These are phyloP conservation scores for Bonia amplexicaulis DNA, from an alignment of 176 grass and related monocot genomes.

Conservation along the genomic window DNA sequence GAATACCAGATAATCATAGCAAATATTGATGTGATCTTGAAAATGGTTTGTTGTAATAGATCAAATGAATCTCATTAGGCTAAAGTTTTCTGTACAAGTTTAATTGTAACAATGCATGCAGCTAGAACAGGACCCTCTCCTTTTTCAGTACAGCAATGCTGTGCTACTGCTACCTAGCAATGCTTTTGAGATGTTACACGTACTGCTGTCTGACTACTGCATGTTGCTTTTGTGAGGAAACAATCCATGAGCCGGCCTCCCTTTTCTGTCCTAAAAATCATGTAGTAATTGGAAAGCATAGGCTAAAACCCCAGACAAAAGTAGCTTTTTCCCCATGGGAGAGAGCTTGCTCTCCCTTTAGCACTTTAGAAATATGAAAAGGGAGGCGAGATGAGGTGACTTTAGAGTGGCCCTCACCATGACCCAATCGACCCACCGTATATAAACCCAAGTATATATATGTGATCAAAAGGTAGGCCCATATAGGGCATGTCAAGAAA, in stretches of 20 bases:
- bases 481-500: no score
- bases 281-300: conserved; percentile 15
- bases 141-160: conserved; percentile 15
- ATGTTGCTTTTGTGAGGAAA: conserved; percentile 22
- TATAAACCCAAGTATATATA: no score
- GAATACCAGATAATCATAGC: not conserved
- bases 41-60: not conserved
- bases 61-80: not conserved
- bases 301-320: conserved; percentile 36
- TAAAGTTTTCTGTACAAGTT: not conserved
- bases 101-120: not conserved
- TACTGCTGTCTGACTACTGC: not conserved
- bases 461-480: no score
- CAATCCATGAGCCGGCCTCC: conserved; percentile 1
- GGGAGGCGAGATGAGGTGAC: conserved; percentile 1
- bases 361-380: conserved; percentile 37
- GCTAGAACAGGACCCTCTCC: not conserved
- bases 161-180: not conserved
- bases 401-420: not conserved
- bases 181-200: conserved; percentile 31
- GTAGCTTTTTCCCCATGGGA: conserved; percentile 13
- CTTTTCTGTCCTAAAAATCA: conserved; percentile 27
- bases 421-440: no score
- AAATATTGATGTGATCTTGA: not conserved
- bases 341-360: conserved; percentile 14